phyloP scores from a whole-genome alignment of 495 filamentous ascomycete species.

The Patellaria atrata region DNA sequence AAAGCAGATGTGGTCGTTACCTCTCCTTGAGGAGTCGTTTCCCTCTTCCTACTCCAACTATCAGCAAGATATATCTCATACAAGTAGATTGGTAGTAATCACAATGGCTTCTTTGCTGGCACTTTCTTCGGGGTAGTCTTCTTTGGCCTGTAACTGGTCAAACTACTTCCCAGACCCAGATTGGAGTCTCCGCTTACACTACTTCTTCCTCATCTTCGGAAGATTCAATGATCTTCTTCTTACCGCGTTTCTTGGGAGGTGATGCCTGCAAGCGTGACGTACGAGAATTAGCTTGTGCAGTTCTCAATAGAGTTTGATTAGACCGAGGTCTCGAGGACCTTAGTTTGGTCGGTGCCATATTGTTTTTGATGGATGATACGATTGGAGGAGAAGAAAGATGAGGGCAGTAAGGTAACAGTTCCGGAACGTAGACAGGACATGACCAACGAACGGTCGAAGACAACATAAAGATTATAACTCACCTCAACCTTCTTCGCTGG shows the following conservation, averaged over 20 bases:
- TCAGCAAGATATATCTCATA: background rate
- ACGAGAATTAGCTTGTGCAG: too few relatives aligned
- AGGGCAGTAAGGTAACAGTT: background rate
- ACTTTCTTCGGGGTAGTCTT: conserved; percentile 21
- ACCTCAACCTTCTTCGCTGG: conserved; percentile 19
- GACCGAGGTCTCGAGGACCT: too few relatives aligned
- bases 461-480: too few relatives aligned
- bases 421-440: background rate
- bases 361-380: background rate
- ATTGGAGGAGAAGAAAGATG: background rate
- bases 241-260: conserved; percentile 4
- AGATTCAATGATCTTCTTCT: conserved; percentile 19
- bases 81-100: background rate
- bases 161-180: conserved; percentile 7
- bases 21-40: conserved; percentile 16
- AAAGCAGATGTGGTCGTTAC: conserved; percentile 26
- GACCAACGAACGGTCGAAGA: background rate
- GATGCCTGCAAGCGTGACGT: conserved; percentile 2
- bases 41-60: conserved; percentile 12
- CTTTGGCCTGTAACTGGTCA: conserved; percentile 15
- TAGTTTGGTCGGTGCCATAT: too few relatives aligned
- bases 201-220: conserved; percentile 24
- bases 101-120: conserved; percentile 22
- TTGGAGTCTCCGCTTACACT: conserved; percentile 14
- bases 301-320: too few relatives aligned